Conservation (phyloP, 2,329 filamentous ascomycete species). For the Fusarium sp. region DNA sequence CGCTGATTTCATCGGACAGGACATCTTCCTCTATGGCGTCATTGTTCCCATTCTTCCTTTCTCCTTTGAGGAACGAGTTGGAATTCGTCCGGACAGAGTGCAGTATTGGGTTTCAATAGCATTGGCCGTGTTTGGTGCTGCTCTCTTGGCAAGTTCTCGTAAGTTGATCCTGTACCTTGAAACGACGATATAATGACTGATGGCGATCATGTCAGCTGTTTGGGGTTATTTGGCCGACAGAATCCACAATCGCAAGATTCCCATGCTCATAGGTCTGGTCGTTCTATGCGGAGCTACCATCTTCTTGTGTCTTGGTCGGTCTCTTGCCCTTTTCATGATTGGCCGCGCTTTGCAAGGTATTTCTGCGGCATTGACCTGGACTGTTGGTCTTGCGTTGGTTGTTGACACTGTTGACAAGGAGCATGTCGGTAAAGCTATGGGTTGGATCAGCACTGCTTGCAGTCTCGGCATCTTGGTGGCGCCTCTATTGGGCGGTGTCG, state of each 20-base stretch:
- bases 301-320: conserved; percentile 49
- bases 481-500: conserved; percentile 51
- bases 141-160: conserved; percentile 50
- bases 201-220: conserved; percentile 42
- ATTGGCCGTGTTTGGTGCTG: conserved; percentile 50
- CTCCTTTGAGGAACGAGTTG: conserved; percentile 46
- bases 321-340: conserved; percentile 50
- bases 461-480: conserved; percentile 50
- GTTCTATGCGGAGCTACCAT: conserved; percentile 48
- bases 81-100: conserved; percentile 44
- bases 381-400: conserved; percentile 53
- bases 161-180: conserved; percentile 19
- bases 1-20: conserved; percentile 42
- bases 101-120: conserved; percentile 54
- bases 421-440: conserved; percentile 50
- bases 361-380: conserved; percentile 53
- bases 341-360: conserved; percentile 51
- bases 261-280: conserved; percentile 51
- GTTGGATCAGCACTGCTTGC: conserved; percentile 51
- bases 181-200: background rate
- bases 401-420: conserved; percentile 51
- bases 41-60: conserved; percentile 52
- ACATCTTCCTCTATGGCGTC: conserved; percentile 53
- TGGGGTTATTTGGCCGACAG: conserved; percentile 54
- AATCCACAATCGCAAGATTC: conserved; percentile 49